Conservation (phyloP, 2,329 filamentous ascomycete genomes). For the Cryphonectria carpinicola region DNA sequence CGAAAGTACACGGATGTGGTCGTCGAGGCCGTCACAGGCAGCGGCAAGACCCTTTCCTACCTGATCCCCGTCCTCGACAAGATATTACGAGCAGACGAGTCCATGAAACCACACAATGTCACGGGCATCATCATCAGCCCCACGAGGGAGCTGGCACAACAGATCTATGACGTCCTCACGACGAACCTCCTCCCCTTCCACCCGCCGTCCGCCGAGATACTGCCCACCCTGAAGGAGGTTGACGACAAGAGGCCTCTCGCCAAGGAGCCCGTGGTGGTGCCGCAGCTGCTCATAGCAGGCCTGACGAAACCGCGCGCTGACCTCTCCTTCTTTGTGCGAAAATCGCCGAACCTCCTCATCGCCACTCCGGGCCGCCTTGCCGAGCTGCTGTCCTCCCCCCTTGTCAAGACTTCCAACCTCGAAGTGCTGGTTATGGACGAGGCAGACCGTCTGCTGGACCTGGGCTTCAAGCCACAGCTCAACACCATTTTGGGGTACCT, state of each 20-base stretch:
- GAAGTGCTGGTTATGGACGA: conserved; percentile 93
- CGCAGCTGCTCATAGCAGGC: conserved; percentile 87
- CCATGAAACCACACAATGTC: conserved; percentile 87
- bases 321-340: conserved; percentile 79
- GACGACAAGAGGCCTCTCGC: conserved; percentile 55
- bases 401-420: conserved; percentile 89
- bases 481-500: conserved; percentile 82
- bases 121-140: conserved; percentile 91
- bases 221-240: conserved; percentile 58
- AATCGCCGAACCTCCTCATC: conserved; percentile 86
- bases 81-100: conserved; percentile 77
- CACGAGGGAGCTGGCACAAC: conserved; percentile 87
- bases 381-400: conserved; percentile 81
- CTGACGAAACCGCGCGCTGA: conserved; percentile 81
- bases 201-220: conserved; percentile 70
- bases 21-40: conserved; percentile 88
- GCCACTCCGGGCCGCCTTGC: conserved; percentile 89
- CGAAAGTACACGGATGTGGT: conserved; percentile 91
- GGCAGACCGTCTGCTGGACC: conserved; percentile 87
- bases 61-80: conserved; percentile 80
- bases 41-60: conserved; percentile 87
- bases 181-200: conserved; percentile 79
- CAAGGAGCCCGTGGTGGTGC: conserved; percentile 63
- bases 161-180: conserved; percentile 82
- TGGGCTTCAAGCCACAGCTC: conserved; percentile 91